phyloP scores from a whole-genome alignment of 768 basidiomycete species.

The Cubamyces lactineus region DNA sequence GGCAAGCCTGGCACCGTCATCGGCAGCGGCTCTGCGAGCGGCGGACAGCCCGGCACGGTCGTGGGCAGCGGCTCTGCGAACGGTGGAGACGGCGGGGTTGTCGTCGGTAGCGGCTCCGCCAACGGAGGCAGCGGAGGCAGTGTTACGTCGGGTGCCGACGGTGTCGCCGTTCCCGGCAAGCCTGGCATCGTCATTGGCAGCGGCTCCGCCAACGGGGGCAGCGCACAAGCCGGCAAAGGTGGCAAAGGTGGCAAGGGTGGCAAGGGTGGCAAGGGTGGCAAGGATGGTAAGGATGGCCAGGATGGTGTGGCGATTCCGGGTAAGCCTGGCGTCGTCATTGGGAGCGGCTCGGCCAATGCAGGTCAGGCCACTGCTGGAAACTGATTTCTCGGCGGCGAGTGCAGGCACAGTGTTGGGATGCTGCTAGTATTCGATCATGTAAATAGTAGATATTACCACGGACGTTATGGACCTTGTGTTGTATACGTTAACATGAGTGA shows the following conservation, averaged over 20 bases:
- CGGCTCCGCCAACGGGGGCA: not conserved
- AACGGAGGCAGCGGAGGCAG: not conserved
- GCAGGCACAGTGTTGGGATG: too few relatives aligned
- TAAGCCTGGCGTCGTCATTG: not conserved
- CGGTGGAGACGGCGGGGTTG: not conserved
- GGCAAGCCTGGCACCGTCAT: not conserved
- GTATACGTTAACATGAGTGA: too few relatives aligned
- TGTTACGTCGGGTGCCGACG: not conserved
- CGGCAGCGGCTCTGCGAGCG: not conserved
- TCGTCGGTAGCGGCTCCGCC: not conserved
- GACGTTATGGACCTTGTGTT: too few relatives aligned
- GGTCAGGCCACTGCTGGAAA: not conserved
- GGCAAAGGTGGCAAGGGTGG: not conserved
- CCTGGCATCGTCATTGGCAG: slow-evolving; percentile 1
- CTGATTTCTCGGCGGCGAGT: too few relatives aligned
- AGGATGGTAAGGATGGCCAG: not conserved
- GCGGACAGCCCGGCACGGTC: not conserved
- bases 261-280: not conserved
- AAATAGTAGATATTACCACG: too few relatives aligned
- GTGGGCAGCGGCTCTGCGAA: not conserved
- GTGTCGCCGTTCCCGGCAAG: not conserved
- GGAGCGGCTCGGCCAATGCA: not conserved
- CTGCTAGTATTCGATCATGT: too few relatives aligned
- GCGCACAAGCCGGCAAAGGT: not conserved
- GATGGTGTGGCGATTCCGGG: not conserved